Conservation (phyloP, 345 rosid species). For the Citrus inodora region DNA sequence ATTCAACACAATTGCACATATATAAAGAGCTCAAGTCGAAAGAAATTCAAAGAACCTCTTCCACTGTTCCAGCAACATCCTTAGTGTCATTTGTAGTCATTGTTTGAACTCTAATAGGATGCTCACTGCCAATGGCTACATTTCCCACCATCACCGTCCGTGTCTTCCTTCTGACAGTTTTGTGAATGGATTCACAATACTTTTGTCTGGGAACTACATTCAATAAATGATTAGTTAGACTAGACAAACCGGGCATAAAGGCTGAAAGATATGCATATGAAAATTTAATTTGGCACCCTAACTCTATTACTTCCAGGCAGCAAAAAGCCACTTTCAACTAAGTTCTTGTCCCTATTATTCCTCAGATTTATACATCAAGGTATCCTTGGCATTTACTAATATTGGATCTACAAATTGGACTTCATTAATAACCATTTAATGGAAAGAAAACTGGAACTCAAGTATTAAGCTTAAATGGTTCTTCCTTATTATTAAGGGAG, state of each 20-base stretch:
- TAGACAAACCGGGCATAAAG: background rate
- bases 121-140: constrained; percentile 87
- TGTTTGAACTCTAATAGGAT: constrained; percentile 92
- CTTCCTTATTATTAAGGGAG: background rate
- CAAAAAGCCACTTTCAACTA: background rate
- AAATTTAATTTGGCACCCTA: background rate
- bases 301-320: background rate
- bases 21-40: constrained; percentile 2
- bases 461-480: background rate
- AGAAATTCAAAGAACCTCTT: constrained; percentile 52
- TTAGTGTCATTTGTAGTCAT: constrained; percentile 95
- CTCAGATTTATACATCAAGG: background rate
- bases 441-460: background rate
- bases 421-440: background rate
- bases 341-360: background rate
- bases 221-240: constrained; percentile 17
- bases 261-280: background rate
- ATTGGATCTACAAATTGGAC: background rate
- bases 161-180: constrained; percentile 89
- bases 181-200: constrained; percentile 84
- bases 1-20: background rate
- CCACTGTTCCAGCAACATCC: constrained; percentile 89
- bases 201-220: constrained; percentile 85
- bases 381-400: background rate
- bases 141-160: constrained; percentile 94